Conservation (phyloP, 805 yeast species). For the Candida xiaguanensis region DNA sequence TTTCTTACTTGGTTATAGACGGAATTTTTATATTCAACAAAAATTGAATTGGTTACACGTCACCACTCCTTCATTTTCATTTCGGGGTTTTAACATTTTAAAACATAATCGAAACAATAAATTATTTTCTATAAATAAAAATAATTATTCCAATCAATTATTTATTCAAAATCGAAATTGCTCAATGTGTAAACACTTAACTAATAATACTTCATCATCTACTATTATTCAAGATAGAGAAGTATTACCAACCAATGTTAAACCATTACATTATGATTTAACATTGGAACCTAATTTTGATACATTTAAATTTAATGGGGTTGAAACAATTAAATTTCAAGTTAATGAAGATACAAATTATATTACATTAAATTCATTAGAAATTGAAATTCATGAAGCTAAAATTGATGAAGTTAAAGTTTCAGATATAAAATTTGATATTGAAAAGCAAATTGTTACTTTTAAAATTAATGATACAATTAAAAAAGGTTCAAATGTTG, state of each 20-base stretch:
- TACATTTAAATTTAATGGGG: constrained; percentile 58
- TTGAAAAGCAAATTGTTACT: constrained; percentile 38
- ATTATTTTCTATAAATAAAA: neutral
- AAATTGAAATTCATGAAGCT: constrained; percentile 57
- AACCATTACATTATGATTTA: constrained; percentile 38
- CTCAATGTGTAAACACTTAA: constrained; percentile 13
- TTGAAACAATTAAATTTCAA: constrained; percentile 49
- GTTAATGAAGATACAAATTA: constrained; percentile 46
- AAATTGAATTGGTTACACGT: too few relatives aligned
- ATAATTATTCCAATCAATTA: neutral
- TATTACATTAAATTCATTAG: constrained; percentile 59
- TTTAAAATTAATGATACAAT: constrained; percentile 35
- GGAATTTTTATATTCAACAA: too few relatives aligned
- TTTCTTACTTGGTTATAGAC: too few relatives aligned
- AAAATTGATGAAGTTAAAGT: constrained; percentile 26
- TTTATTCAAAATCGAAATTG: constrained; percentile 1
- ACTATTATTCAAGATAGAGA: constrained; percentile 28
- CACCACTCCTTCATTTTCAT: too few relatives aligned
- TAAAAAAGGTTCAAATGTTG: constrained; percentile 35
- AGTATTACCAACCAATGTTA: constrained; percentile 41
- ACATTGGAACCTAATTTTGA: constrained; percentile 44
- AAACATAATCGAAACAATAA: too few relatives aligned
- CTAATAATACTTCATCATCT: constrained; percentile 8
- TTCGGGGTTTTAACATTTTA: too few relatives aligned
- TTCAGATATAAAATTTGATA: constrained; percentile 23